Percentiles rank a stretch among this genome's conserved stretches.
These are phyloP conservation scores for Pleurotus platypus DNA, from an alignment of 768 basidiomycete genomes.

Conservation along the genomic window DNA sequence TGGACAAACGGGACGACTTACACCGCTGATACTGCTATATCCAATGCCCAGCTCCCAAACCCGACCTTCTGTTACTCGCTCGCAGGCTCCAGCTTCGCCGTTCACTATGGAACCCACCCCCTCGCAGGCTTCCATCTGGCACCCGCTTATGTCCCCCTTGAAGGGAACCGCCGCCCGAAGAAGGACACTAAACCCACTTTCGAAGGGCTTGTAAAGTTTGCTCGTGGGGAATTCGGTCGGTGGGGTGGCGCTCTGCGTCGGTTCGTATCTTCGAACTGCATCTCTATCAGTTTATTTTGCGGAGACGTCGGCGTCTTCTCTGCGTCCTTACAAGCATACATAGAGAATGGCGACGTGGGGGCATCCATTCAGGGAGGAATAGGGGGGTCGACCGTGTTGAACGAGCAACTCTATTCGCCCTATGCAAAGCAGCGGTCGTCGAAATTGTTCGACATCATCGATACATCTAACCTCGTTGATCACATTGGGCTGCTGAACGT, in stretches of 20 bases:
- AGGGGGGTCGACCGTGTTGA: conserved; percentile 25
- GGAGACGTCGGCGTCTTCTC: conserved; percentile 27
- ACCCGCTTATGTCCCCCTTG: conserved; percentile 14
- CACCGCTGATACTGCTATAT: conserved; percentile 11
- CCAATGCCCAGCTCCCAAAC: conserved; percentile 24
- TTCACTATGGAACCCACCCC: conserved; percentile 32
- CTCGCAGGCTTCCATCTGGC: conserved; percentile 28
- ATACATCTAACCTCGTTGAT: conserved; percentile 37
- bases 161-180: neutral
- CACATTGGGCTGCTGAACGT: conserved; percentile 36
- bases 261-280: conserved; percentile 9
- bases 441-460: conserved; percentile 32
- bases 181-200: conserved; percentile 1
- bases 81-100: conserved; percentile 23
- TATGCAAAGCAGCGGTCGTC: conserved; percentile 7
- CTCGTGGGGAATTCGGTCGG: conserved; percentile 18
- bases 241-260: conserved; percentile 27
- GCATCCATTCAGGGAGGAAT: conserved; percentile 14
- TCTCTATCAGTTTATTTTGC: conserved; percentile 22
- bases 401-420: conserved; percentile 19
- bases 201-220: conserved; percentile 16
- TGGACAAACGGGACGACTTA: conserved; percentile 30
- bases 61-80: conserved; percentile 31
- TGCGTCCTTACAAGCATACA: conserved; percentile 14
- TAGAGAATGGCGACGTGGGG: conserved; percentile 10